Evolutionary conservation across 2,329 filamentous ascomycete genomes (phyloP).

Genomic region (Diaporthe caulivora): DNA sequence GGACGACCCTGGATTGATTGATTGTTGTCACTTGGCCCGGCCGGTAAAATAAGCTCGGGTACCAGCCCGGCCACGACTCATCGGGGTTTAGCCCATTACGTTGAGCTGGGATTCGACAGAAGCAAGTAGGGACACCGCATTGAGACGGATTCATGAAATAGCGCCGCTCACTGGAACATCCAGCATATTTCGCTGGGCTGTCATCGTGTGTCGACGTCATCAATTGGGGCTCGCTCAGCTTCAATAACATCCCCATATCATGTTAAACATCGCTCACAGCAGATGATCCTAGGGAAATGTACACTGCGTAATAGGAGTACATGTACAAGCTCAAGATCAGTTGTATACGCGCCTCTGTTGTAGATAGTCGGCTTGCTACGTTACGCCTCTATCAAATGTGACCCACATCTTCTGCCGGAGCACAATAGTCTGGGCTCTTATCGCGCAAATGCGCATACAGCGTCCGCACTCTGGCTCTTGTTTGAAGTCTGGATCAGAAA

Average conservation of each 20-base stretch:
- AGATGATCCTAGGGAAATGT: neutral
- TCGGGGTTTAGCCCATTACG: neutral
- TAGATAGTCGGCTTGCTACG: neutral
- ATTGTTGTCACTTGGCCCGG: neutral
- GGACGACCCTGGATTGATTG: neutral
- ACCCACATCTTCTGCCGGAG: constrained; percentile 13
- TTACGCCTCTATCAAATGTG: neutral
- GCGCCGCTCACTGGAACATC: neutral
- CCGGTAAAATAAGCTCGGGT: constrained; percentile 10
- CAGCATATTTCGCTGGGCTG: neutral
- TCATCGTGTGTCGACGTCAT: neutral
- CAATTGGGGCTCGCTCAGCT: neutral
- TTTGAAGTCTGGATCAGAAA: neutral
- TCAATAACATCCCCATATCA: neutral
- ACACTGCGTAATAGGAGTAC: neutral
- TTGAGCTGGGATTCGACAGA: neutral
- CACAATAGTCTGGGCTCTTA: neutral
- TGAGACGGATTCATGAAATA: constrained; percentile 11
- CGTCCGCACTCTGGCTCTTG: neutral
- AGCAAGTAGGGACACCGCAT: neutral
- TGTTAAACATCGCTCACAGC: neutral
- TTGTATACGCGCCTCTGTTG: neutral
- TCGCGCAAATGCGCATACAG: neutral
- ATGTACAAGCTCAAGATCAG: neutral
- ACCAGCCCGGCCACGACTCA: constrained; percentile 2